Conservation (phyloP, 1,284 basidiomycete species). For the Rhodotorula sp. region DNA sequence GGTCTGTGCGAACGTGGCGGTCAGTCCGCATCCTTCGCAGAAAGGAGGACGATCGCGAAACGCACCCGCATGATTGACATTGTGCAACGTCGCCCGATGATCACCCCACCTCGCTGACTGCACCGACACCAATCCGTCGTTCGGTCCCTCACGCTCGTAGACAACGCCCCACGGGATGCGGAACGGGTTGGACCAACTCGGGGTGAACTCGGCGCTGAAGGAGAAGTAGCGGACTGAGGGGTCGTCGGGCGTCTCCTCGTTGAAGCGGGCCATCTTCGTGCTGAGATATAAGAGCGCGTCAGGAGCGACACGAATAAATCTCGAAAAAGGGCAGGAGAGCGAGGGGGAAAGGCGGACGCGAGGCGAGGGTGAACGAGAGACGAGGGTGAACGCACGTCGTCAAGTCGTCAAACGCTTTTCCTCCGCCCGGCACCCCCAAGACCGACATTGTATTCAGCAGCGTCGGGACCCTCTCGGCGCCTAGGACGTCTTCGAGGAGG, state of each 20-base stretch:
- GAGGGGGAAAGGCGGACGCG: neutral
- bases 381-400: constrained; percentile 56
- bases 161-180: constrained; percentile 70
- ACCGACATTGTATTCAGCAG: constrained; percentile 69
- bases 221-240: constrained; percentile 79
- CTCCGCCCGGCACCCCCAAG: constrained; percentile 77
- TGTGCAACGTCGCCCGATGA: constrained; percentile 69
- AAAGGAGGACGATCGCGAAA: neutral
- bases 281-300: neutral
- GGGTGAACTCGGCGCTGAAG: constrained; percentile 86
- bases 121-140: constrained; percentile 85
- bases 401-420: constrained; percentile 82
- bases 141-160: constrained; percentile 79
- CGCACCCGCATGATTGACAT: constrained; percentile 76
- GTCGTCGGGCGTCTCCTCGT: constrained; percentile 75
- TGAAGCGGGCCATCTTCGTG: constrained; percentile 81
- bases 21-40: neutral
- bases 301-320: no score
- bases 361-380: no score
- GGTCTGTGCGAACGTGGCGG: constrained; percentile 13
- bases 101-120: constrained; percentile 73
- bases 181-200: constrained; percentile 64
- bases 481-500: constrained; percentile 74
- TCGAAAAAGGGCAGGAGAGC: neutral
- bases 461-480: constrained; percentile 57